Conservation (phyloP, 1,284 basidiomycete species). For the Cutaneotrichosporon dermatis region DNA sequence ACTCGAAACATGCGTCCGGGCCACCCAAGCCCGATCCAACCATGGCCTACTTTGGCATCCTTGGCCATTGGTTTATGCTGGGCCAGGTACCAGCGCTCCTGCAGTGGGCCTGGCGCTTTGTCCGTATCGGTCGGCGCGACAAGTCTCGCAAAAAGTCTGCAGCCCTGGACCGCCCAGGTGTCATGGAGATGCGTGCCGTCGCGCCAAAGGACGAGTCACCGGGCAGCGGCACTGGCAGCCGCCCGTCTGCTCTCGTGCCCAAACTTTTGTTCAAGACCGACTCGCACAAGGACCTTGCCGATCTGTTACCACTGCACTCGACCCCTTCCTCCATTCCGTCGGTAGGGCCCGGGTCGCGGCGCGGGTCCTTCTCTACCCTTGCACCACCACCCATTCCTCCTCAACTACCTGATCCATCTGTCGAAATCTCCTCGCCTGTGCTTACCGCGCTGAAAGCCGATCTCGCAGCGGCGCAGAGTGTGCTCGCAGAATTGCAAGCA, state of each 20-base stretch:
- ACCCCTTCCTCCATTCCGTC: constrained; percentile 12
- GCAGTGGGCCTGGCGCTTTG: constrained; percentile 34
- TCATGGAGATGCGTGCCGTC: constrained; percentile 39
- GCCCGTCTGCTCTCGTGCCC: constrained; percentile 10
- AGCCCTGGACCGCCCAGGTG: constrained; percentile 33
- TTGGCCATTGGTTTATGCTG: constrained; percentile 41
- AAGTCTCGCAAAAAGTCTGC: constrained; percentile 38
- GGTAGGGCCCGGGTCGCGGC: constrained; percentile 30
- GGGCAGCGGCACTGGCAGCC: constrained; percentile 2
- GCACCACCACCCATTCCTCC: constrained; percentile 18
- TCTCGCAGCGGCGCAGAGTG: constrained; percentile 63
- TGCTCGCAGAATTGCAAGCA: constrained; percentile 65
- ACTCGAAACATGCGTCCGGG: not conserved
- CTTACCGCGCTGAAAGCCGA: constrained; percentile 73
- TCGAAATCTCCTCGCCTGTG: constrained; percentile 55
- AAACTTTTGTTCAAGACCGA: constrained; percentile 22
- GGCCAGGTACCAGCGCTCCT: constrained; percentile 30
- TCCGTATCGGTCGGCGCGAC: constrained; percentile 25
- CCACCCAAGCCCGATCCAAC: constrained; percentile 25
- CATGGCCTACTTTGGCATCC: constrained; percentile 37
- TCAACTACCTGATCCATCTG: constrained; percentile 11
- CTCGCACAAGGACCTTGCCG: constrained; percentile 20
- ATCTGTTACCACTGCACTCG: constrained; percentile 45
- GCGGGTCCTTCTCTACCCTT: constrained; percentile 32
- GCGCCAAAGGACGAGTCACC: constrained; percentile 34